Base-by-base conservation (phyloP, 2,329 filamentous ascomycete genomes). In the Penicillium sclerotiorum region DNA sequence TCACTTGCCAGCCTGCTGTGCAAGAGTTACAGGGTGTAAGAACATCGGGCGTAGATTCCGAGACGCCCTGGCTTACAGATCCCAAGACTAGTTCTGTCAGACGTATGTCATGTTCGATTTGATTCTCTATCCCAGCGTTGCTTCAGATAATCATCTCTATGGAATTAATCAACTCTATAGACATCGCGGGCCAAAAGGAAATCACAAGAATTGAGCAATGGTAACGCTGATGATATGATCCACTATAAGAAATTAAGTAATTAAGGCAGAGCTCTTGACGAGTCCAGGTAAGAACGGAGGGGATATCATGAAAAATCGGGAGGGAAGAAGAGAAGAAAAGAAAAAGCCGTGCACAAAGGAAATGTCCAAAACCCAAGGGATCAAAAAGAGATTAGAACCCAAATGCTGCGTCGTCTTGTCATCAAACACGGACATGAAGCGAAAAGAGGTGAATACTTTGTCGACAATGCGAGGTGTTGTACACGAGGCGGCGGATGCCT, bases 361-460 rank as follows among this genome's bases (percentile, higher is more conserved):
- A 55, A 59, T 47, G 18, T 47, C 33, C 41, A 49, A 60, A 50
- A 47, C 54, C 6, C 51, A 47, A 55, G 43, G 42, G 53, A 22
- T 12, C 6, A 30, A n/a, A 28, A 46, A 30, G 33, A 52, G 52
- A 45, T 33, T 58, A 18, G 32, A 36, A 58, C 62, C 62, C 63
- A 67, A 66, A 68, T 69, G 66, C 67, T 68, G 69, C 67, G 67
- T 72, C 65, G 65, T 68, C 63, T 62, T 65, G 66, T 73, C 70
- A 69, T 73, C 64, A 72, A 66, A 69, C 59, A 65, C 61, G 64
- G 61, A 67, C 61, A 69, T 68, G 64, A 65, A 64, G 60, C 60
- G 60, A 64, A 65, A 62, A 46, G 47, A 59, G 54, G 56, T 58
- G 50, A 38, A 47, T 53, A 17, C 36, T 56, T 57, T 58, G 56